Evolutionary conservation across 805 yeast species (phyloP).

Genomic region (Yamadazyma philogaea): DNA sequence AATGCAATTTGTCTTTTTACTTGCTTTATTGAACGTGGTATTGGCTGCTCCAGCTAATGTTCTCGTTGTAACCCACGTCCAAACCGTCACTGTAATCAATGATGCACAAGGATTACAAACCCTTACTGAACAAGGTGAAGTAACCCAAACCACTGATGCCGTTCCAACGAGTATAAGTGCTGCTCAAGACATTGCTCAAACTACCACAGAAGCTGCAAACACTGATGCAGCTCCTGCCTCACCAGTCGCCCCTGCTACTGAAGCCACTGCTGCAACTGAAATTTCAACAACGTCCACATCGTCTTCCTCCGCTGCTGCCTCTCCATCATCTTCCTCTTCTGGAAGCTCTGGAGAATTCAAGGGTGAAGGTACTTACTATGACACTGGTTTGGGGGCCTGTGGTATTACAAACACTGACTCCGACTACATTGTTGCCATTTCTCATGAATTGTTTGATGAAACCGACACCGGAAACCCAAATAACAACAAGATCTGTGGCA

Average conservation of each 20-base stretch:
- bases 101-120: slow-evolving; percentile 7
- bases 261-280: slow-evolving; percentile 9
- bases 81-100: slow-evolving; percentile 18
- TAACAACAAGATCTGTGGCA: slow-evolving; percentile 52
- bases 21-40: slow-evolving; percentile 18
- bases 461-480: slow-evolving; percentile 38
- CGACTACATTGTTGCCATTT: slow-evolving; percentile 55
- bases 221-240: slow-evolving; percentile 7
- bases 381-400: slow-evolving; percentile 52
- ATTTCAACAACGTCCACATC: slow-evolving; percentile 10
- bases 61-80: slow-evolving; percentile 23
- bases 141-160: slow-evolving; percentile 1
- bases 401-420: slow-evolving; percentile 43
- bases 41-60: slow-evolving; percentile 28
- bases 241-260: slow-evolving; percentile 7
- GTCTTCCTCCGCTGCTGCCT: slow-evolving; percentile 10
- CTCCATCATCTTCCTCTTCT: slow-evolving; percentile 12
- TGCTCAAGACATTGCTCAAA: slow-evolving; percentile 6
- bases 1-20: slow-evolving; percentile 13
- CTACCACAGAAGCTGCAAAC: slow-evolving; percentile 3
- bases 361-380: slow-evolving; percentile 47
- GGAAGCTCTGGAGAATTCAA: slow-evolving; percentile 14
- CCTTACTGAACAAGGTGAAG: neutral
- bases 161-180: slow-evolving; percentile 5
- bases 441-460: slow-evolving; percentile 38